Evolutionary conservation across 2,329 filamentous ascomycete genomes (phyloP).

Genomic region (Penicillium sp.): DNA sequence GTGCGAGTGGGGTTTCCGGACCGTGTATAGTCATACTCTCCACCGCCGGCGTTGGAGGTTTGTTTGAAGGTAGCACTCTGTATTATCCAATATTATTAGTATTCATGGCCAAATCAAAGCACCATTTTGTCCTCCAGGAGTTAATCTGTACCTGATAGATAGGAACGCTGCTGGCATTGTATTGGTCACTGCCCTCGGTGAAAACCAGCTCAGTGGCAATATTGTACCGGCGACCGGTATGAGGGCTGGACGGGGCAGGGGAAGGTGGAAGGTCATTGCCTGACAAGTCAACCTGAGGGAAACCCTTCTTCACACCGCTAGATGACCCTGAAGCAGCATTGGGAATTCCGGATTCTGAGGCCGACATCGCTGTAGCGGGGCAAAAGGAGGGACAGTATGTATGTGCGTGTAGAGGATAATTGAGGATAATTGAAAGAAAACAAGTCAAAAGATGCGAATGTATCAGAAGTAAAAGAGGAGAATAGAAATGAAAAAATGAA

Average conservation of each 20-base stretch:
- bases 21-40: constrained; percentile 96
- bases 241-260: constrained; percentile 86
- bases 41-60: constrained; percentile 71
- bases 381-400: constrained; percentile 8
- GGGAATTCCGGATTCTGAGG: constrained; percentile 31
- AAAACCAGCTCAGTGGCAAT: constrained; percentile 95
- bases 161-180: constrained; percentile 91
- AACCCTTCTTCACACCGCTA: constrained; percentile 48
- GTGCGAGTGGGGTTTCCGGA: constrained; percentile 96
- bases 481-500: not conserved
- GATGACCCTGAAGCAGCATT: constrained; percentile 22
- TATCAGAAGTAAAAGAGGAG: not conserved
- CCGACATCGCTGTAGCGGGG: constrained; percentile 42
- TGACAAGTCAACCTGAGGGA: constrained; percentile 69
- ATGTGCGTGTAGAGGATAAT: not conserved
- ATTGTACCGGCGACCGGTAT: constrained; percentile 82
- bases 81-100: not conserved
- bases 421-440: not conserved
- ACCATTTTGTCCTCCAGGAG: not conserved
- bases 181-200: constrained; percentile 94
- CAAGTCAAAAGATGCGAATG: not conserved
- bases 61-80: constrained; percentile 97
- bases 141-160: constrained; percentile 74
- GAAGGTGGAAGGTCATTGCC: constrained; percentile 86
- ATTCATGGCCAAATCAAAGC: not conserved